Conservation (phyloP, 176 grass and related monocot species). For the Thalia dealbata region DNA sequence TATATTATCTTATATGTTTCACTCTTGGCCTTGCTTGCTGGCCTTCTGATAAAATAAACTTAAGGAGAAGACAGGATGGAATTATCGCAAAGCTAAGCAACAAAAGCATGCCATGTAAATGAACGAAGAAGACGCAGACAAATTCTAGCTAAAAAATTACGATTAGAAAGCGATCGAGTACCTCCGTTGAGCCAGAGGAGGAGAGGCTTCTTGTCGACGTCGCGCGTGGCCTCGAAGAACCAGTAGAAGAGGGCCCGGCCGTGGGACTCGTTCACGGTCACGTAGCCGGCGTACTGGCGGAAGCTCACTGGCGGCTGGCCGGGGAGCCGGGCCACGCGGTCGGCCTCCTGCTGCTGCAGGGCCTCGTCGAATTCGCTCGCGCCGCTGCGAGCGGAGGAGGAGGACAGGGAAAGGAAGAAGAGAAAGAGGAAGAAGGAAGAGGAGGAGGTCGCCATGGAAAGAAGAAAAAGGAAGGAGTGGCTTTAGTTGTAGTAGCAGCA, state of each 20-base stretch:
- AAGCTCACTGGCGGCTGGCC: slow-evolving; percentile 31
- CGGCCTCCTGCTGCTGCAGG: slow-evolving; percentile 23
- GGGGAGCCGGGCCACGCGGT: slow-evolving; percentile 29
- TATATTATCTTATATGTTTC: too few species aligned
- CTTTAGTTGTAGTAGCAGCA: too few species aligned
- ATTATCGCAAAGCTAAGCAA: too few species aligned
- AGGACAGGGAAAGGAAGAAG: not conserved
- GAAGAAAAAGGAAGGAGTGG: not conserved
- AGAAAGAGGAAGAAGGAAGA: not conserved
- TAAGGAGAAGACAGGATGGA: too few species aligned
- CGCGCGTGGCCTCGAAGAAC: slow-evolving; percentile 45
- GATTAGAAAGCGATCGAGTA: slow-evolving; percentile 2
- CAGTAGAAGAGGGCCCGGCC: slow-evolving; percentile 61
- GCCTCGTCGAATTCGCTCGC: not conserved
- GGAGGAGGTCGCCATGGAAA: not conserved
- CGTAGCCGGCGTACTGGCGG: slow-evolving; percentile 43
- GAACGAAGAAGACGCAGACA: too few species aligned
- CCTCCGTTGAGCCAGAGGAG: slow-evolving; percentile 68
- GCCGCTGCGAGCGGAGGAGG: not conserved
- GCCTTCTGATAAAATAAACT: too few species aligned
- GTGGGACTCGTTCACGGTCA: slow-evolving; percentile 32
- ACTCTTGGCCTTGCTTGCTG: too few species aligned
- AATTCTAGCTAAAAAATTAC: too few species aligned
- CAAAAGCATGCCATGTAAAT: too few species aligned
- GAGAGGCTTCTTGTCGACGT: slow-evolving; percentile 37